Evolutionary conservation across 2,329 filamentous ascomycete species (phyloP).

Genomic region (Sporothrix inflata): DNA sequence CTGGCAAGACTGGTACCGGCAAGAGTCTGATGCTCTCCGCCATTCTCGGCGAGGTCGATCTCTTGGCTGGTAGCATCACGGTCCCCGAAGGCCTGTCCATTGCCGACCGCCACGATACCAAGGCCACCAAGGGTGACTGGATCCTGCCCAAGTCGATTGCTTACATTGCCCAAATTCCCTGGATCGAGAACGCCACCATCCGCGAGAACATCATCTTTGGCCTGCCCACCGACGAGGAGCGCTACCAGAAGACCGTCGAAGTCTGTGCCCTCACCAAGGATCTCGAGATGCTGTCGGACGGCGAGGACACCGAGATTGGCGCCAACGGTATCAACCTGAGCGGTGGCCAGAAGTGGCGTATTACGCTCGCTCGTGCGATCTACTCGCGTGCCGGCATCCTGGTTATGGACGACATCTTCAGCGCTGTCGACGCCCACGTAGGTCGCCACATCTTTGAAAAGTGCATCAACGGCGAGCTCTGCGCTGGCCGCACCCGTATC

Average conservation of each 20-base stretch:
- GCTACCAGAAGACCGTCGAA: slow-evolving; percentile 71
- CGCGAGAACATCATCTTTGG: slow-evolving; percentile 80
- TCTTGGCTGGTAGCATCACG: slow-evolving; percentile 65
- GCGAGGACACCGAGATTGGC: slow-evolving; percentile 79
- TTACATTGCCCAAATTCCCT: slow-evolving; percentile 78
- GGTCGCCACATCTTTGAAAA: slow-evolving; percentile 78
- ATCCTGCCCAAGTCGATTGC: slow-evolving; percentile 70
- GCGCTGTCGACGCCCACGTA: slow-evolving; percentile 79
- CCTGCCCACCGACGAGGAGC: slow-evolving; percentile 67
- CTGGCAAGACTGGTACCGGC: slow-evolving; percentile 76
- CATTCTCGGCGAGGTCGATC: slow-evolving; percentile 74
- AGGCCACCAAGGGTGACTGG: slow-evolving; percentile 68
- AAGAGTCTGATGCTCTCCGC: slow-evolving; percentile 76
- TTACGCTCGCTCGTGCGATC: slow-evolving; percentile 77
- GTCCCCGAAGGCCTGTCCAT: slow-evolving; percentile 55
- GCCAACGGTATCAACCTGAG: slow-evolving; percentile 84
- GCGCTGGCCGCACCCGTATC: slow-evolving; percentile 71
- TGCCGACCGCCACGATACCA: slow-evolving; percentile 61
- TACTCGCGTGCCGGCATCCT: slow-evolving; percentile 79
- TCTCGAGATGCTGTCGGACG: slow-evolving; percentile 73
- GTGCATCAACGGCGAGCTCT: slow-evolving; percentile 72
- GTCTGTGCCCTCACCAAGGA: slow-evolving; percentile 78
- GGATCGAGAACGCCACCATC: slow-evolving; percentile 82
- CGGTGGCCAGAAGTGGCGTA: slow-evolving; percentile 81
- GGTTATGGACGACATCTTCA: slow-evolving; percentile 82